Conservation (phyloP, 2,329 filamentous ascomycete species). For the Penicillium italicum region DNA sequence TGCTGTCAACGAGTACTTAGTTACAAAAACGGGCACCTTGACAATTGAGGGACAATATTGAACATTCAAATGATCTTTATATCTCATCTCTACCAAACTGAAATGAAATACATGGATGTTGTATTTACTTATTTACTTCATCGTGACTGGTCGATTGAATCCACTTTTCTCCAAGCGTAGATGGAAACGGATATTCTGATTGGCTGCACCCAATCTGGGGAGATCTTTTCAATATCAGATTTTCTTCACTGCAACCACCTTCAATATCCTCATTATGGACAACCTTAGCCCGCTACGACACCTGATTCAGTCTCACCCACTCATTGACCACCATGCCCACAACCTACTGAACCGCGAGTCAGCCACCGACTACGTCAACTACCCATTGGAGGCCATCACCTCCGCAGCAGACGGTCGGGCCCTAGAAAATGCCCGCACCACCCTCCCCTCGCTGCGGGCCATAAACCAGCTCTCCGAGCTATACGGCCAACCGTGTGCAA, state of each 20-base stretch:
- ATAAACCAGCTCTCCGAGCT: slow-evolving; percentile 64
- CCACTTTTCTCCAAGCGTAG: background rate
- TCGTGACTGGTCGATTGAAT: background rate
- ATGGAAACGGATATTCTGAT: background rate
- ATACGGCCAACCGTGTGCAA: slow-evolving; percentile 58
- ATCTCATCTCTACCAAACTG: background rate
- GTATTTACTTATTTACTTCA: background rate
- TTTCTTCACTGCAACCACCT: background rate
- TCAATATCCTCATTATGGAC: slow-evolving; percentile 18
- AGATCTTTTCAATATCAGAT: background rate
- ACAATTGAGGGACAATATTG: slow-evolving; percentile 57
- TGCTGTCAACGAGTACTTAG: slow-evolving; percentile 59
- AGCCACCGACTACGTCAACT: slow-evolving; percentile 33
- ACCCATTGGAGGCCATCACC: slow-evolving; percentile 60
- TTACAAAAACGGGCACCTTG: slow-evolving; percentile 64
- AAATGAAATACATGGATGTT: background rate
- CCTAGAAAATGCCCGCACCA: slow-evolving; percentile 57
- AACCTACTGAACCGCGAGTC: slow-evolving; percentile 39
- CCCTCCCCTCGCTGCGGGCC: slow-evolving; percentile 67
- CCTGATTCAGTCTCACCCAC: slow-evolving; percentile 39
- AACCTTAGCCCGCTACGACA: slow-evolving; percentile 31
- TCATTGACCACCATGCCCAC: slow-evolving; percentile 50
- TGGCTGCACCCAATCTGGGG: background rate
- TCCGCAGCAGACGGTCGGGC: slow-evolving; percentile 71
- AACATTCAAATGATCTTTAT: background rate